These are phyloP conservation scores for Irpex rosettiformis DNA, from an alignment of 1,284 basidiomycete genomes.

Conservation along the genomic window DNA sequence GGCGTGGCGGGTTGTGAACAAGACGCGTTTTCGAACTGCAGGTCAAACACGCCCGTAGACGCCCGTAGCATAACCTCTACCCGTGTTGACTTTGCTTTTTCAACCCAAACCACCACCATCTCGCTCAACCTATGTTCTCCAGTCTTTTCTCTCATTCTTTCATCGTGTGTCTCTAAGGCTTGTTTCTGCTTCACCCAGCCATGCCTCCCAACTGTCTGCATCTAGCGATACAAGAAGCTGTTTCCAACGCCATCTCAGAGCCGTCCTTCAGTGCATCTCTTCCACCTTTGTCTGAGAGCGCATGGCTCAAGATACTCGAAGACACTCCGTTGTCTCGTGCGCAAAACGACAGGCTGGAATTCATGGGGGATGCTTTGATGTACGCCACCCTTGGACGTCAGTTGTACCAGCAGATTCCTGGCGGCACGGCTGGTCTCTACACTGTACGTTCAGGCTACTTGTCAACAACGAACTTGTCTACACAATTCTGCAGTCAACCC, in stretches of 20 bases:
- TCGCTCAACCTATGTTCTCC: not conserved
- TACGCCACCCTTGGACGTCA: conserved; percentile 29
- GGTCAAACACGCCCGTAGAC: not conserved
- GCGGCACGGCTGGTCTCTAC: conserved; percentile 26
- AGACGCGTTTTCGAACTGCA: conserved; percentile 11
- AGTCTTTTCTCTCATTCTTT: not conserved
- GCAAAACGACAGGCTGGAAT: conserved; percentile 32
- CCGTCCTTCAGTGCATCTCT: conserved; percentile 25
- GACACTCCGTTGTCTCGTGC: not conserved
- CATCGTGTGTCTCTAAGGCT: not conserved
- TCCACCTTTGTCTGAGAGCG: conserved; percentile 26
- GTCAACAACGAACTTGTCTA: not conserved
- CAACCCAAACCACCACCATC: not conserved
- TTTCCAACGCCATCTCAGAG: conserved; percentile 19
- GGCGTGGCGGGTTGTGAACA: conserved; percentile 10
- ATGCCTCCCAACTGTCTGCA: not conserved
- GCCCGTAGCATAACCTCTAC: not conserved
- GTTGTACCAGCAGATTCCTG: conserved; percentile 25
- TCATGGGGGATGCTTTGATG: conserved; percentile 32
- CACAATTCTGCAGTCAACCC: conserved; percentile 18
- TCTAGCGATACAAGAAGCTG: conserved; percentile 21
- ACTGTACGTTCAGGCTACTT: conserved; percentile 23
- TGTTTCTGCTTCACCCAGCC: not conserved
- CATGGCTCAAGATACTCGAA: conserved; percentile 26
- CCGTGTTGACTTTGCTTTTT: not conserved